Evolutionary conservation across 306 rosid genomes (phyloP).

Genomic region (Pyrus betulifolia): DNA sequence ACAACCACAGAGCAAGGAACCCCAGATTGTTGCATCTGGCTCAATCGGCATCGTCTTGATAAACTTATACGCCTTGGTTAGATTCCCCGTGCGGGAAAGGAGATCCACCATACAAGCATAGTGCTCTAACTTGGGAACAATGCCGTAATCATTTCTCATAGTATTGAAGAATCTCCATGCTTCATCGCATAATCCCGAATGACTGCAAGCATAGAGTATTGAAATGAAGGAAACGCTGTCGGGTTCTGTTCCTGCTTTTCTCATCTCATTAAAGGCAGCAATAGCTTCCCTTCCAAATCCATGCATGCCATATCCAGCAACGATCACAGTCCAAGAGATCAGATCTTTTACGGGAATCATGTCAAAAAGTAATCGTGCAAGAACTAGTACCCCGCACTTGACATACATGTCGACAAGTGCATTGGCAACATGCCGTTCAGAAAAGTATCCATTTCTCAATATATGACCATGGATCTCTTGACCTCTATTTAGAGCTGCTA

Average conservation of each 20-base stretch:
- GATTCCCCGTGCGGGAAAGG: slow-evolving; percentile 60
- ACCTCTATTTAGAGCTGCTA: slow-evolving; percentile 60
- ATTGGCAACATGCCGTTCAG: slow-evolving; percentile 41
- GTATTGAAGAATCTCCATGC: slow-evolving; percentile 47
- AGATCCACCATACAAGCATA: slow-evolving; percentile 77
- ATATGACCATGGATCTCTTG: slow-evolving; percentile 54
- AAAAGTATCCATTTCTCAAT: slow-evolving; percentile 38
- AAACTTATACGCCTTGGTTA: slow-evolving; percentile 44
- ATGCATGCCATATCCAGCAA: slow-evolving; percentile 72
- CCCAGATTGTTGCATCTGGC: slow-evolving; percentile 70
- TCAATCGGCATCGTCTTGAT: slow-evolving; percentile 49
- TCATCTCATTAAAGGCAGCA: slow-evolving; percentile 46
- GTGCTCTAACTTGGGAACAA: slow-evolving; percentile 53
- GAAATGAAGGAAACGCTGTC: slow-evolving; percentile 59
- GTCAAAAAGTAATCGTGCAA: slow-evolving; percentile 41
- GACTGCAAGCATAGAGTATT: slow-evolving; percentile 62
- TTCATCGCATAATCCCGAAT: slow-evolving; percentile 55
- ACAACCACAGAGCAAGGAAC: slow-evolving; percentile 63
- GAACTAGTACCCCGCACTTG: slow-evolving; percentile 54
- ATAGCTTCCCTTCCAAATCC: slow-evolving; percentile 65
- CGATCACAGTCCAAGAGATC: slow-evolving; percentile 63
- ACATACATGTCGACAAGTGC: slow-evolving; percentile 69
- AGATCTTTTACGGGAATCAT: slow-evolving; percentile 46
- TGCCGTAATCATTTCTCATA: slow-evolving; percentile 37
- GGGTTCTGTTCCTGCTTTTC: slow-evolving; percentile 38